Evolutionary conservation across 2,329 filamentous ascomycete species (phyloP).

Genomic region (Penicillium psychrosexuale): DNA sequence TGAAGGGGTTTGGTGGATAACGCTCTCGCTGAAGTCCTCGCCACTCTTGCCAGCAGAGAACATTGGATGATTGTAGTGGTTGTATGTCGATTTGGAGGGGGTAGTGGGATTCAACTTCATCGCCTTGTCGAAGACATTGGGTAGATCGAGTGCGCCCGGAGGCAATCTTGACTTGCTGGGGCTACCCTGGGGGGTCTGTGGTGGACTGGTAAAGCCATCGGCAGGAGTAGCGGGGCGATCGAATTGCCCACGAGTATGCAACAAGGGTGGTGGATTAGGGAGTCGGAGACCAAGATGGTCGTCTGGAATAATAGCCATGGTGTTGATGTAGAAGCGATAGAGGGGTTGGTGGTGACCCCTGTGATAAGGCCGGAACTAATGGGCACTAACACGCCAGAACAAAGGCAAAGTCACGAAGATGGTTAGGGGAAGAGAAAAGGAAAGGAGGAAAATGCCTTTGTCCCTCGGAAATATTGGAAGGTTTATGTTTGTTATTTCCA

Average conservation of each 20-base stretch:
- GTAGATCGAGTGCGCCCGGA: constrained; percentile 48
- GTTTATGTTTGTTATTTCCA: constrained; percentile 8
- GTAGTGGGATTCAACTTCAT: constrained; percentile 48
- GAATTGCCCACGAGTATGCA: constrained; percentile 51
- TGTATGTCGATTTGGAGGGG: constrained; percentile 42
- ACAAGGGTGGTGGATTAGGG: constrained; percentile 47
- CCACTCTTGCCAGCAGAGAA: constrained; percentile 39
- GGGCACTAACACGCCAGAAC: not conserved
- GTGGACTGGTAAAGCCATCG: constrained; percentile 48
- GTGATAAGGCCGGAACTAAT: constrained; percentile 5
- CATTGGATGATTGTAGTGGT: constrained; percentile 40
- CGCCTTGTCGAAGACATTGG: constrained; percentile 51
- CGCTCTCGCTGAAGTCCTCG: constrained; percentile 46
- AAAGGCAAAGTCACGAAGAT: constrained; percentile 2
- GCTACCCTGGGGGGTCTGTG: constrained; percentile 50
- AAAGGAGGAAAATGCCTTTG: not conserved
- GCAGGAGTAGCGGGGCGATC: constrained; percentile 48
- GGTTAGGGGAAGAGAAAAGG: not conserved
- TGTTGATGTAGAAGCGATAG: constrained; percentile 13
- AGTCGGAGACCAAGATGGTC: constrained; percentile 38
- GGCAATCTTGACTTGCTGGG: constrained; percentile 50
- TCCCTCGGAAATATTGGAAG: not conserved
- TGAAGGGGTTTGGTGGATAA: constrained; percentile 40
- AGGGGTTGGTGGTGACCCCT: constrained; percentile 4
- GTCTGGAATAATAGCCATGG: constrained; percentile 38